Evolutionary conservation across 108 stramenopile species (phyloP), one percentile per base, ranked within the genome.

Genomic region (Epithemia pelagica): DNA sequence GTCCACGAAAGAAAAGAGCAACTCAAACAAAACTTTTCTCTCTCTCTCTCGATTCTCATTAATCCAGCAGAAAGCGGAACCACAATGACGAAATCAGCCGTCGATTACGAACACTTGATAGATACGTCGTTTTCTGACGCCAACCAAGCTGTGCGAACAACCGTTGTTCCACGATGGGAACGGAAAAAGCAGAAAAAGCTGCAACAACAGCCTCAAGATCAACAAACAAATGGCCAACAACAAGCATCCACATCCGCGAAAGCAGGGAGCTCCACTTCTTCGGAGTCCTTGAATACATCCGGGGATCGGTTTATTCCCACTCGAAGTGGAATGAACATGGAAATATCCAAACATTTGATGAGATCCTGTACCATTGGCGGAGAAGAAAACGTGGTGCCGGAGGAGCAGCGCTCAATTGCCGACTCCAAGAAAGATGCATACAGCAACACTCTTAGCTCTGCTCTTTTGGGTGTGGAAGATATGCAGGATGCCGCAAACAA

Each of bases 351-450:
- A 55, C 86, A 88, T 54, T 55, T 75, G 68, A 65, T 91, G 52
- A 76, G 88, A 0, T 79, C 76, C 21, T 80, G 64, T n/a, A 30
- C 51, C 26, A 74, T n/a, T 15, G 52, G 46, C 30, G 25, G 52
- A 56, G 26, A 20, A 33, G 66, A 57, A 68, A 70, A 58, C 22
- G 30, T 27, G 1, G 46, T 65, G n/a, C 59, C 58, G 10, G 67
- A 65, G 32, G 74, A 66, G 74, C 80, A 52, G 63, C 78, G 65
- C 70, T 76, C 85, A 21, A 85, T 96, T 58, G 79, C 93, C 23
- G 96, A 96, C 69, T 73, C 83, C 61, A 88, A 90, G 65, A 95
- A 95, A 72, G 86, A 90, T 58, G 86, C 76, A 29, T 77, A 81
- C 57, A 74, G 74, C 59, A 76, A 83, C 22, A 81, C 75, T 31